Evolutionary conservation across 163 green algal species (phyloP).

Genomic region (Scenedesmus sp.): DNA sequence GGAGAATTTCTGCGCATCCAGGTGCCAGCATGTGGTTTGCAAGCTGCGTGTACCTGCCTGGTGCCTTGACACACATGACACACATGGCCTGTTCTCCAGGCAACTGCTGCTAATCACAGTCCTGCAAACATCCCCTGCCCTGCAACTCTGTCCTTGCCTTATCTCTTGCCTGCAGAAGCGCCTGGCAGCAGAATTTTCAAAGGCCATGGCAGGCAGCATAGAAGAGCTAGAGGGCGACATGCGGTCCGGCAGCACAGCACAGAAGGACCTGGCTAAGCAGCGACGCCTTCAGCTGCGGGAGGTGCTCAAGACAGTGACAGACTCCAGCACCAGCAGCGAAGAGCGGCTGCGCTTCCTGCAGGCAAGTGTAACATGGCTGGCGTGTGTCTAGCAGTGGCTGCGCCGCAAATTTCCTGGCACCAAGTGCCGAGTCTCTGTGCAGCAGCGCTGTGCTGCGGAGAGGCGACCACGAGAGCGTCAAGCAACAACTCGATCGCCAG

Average conservation of each 20-base stretch:
- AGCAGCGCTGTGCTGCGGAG: not conserved
- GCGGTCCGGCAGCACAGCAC: not conserved
- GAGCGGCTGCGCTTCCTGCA: conserved; percentile 43
- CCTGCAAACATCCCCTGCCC: not conserved
- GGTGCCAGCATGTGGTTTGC: no score
- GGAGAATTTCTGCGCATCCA: no score
- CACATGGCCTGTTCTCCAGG: not conserved
- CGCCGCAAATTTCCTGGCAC: not conserved
- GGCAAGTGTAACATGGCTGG: not conserved
- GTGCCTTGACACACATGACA: not conserved
- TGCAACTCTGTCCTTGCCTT: not conserved
- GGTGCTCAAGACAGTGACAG: conserved; percentile 19
- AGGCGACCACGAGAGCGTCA: not conserved
- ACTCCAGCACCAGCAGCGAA: conserved; percentile 4
- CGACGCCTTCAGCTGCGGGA: conserved; percentile 16
- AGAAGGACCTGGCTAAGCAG: conserved; percentile 2
- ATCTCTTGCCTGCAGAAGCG: conserved; percentile 23
- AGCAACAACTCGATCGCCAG: not conserved
- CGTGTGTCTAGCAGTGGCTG: not conserved
- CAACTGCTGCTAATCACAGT: not conserved
- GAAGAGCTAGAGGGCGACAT: conserved; percentile 2
- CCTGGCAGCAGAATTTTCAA: conserved; percentile 27
- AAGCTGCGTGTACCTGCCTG: not conserved
- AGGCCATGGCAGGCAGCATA: conserved; percentile 1
- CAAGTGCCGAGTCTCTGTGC: no score